These are phyloP conservation scores for Starmerella apicola DNA, from an alignment of 805 yeast genomes.

Conservation along the genomic window DNA sequence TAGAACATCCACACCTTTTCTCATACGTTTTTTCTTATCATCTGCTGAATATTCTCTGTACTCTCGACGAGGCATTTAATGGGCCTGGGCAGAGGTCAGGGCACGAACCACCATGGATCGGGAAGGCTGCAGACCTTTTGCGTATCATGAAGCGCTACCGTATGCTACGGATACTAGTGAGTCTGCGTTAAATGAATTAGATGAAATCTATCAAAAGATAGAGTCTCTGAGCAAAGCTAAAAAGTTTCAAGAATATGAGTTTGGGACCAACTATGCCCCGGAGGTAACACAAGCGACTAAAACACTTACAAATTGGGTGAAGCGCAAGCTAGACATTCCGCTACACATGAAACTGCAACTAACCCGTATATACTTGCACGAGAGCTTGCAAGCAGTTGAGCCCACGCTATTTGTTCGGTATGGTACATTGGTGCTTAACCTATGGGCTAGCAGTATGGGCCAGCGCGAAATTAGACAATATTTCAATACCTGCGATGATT, in stretches of 20 bases:
- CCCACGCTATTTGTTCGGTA: constrained; percentile 46
- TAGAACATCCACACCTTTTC: too few relatives aligned
- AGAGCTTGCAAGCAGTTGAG: constrained; percentile 65
- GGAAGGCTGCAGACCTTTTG: constrained; percentile 30
- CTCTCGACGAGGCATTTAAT: too few relatives aligned
- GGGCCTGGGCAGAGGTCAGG: background rate
- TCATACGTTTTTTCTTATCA: too few relatives aligned
- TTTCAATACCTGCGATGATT: background rate
- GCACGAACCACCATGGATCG: constrained; percentile 3
- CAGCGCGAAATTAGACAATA: constrained; percentile 20
- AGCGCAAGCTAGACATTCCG: constrained; percentile 73
- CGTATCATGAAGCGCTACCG: constrained; percentile 44
- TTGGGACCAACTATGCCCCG: constrained; percentile 48
- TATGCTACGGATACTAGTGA: constrained; percentile 55
- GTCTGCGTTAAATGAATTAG: constrained; percentile 60
- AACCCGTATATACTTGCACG: constrained; percentile 56
- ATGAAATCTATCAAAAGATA: constrained; percentile 68
- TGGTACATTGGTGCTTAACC: constrained; percentile 40
- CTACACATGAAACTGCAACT: constrained; percentile 45
- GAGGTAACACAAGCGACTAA: constrained; percentile 76
- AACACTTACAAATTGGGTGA: constrained; percentile 65
- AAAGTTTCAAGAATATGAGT: constrained; percentile 53
- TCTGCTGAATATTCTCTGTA: too few relatives aligned
- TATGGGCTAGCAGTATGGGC: constrained; percentile 42
- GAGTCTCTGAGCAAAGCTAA: constrained; percentile 64